phyloP scores from a whole-genome alignment of 345 rosid species.

The Cardiospermum halicacabum region DNA sequence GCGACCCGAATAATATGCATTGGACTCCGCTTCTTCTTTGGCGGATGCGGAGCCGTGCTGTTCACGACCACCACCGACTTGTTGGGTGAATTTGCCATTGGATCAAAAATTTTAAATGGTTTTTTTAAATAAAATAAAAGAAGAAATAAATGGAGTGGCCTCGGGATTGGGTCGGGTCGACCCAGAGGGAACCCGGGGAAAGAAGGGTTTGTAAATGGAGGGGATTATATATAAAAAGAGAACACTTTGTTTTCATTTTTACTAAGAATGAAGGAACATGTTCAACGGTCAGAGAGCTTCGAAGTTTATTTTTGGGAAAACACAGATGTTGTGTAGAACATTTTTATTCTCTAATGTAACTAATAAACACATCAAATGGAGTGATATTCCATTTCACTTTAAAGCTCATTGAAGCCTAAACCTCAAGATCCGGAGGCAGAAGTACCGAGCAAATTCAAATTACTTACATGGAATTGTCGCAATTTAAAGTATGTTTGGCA shows the following conservation, averaged over 20 bases:
- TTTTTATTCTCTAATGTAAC: too few species aligned
- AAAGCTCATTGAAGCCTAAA: too few species aligned
- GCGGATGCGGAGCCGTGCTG: neutral
- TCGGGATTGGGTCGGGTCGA: neutral
- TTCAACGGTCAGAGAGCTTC: neutral
- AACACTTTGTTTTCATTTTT: neutral
- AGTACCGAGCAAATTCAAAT: too few species aligned
- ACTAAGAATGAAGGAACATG: neutral
- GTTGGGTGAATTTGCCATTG: slow-evolving; percentile 17
- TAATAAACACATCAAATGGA: too few species aligned
- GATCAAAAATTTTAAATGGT: neutral
- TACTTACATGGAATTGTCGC: too few species aligned
- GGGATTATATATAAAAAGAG: neutral
- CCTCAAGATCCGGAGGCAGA: too few species aligned
- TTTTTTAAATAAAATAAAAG: neutral
- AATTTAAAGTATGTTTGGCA: too few species aligned
- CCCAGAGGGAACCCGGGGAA: too few species aligned
- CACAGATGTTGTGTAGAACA: too few species aligned
- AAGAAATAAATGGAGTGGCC: neutral
- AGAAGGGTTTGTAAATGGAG: too few species aligned
- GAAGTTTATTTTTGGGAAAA: neutral
- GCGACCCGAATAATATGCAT: slow-evolving; percentile 42
- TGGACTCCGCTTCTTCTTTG: slow-evolving; percentile 33
- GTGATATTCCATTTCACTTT: too few species aligned
- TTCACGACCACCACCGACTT: neutral